Evolutionary conservation across 2,329 filamentous ascomycete species (phyloP).

Genomic region (Clarireedia monteithiana): DNA sequence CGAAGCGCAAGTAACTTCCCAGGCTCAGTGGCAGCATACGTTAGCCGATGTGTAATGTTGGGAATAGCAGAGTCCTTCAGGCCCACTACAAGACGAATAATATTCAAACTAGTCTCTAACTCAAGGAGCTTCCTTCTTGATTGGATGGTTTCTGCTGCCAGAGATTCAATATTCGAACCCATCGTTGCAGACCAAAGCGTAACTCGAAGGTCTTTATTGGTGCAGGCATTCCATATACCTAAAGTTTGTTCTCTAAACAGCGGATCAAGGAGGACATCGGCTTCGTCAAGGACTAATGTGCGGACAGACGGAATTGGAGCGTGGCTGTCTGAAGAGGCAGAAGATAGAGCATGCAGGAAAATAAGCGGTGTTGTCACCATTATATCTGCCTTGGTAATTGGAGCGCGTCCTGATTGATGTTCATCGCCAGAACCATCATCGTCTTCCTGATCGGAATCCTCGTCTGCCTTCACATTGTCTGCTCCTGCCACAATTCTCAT

Average conservation of each 20-base stretch:
- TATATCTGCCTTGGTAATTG: constrained; percentile 66
- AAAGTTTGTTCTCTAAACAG: constrained; percentile 86
- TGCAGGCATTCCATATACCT: constrained; percentile 74
- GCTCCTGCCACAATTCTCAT: constrained; percentile 54
- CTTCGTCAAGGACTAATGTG: constrained; percentile 81
- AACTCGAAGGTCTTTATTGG: constrained; percentile 58
- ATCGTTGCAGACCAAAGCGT: constrained; percentile 97
- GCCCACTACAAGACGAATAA: constrained; percentile 86
- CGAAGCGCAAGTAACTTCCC: constrained; percentile 89
- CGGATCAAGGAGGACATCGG: constrained; percentile 85
- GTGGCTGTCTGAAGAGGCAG: constrained; percentile 33
- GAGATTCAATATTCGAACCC: constrained; percentile 81
- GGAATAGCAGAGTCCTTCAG: constrained; percentile 93
- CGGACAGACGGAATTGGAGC: constrained; percentile 58
- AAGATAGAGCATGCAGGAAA: constrained; percentile 65
- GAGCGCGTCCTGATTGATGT: constrained; percentile 38
- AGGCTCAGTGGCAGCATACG: constrained; percentile 86
- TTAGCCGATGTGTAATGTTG: constrained; percentile 80
- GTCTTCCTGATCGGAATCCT: constrained; percentile 29
- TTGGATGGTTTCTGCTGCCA: constrained; percentile 62
- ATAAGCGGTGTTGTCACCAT: constrained; percentile 74
- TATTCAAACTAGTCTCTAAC: constrained; percentile 35
- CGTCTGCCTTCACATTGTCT: constrained; percentile 32
- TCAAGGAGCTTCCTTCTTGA: constrained; percentile 39
- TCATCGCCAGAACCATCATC: constrained; percentile 31